Evolutionary conservation across 176 grass and related monocot genomes (phyloP).

Genomic region (Olyra latifolia): DNA sequence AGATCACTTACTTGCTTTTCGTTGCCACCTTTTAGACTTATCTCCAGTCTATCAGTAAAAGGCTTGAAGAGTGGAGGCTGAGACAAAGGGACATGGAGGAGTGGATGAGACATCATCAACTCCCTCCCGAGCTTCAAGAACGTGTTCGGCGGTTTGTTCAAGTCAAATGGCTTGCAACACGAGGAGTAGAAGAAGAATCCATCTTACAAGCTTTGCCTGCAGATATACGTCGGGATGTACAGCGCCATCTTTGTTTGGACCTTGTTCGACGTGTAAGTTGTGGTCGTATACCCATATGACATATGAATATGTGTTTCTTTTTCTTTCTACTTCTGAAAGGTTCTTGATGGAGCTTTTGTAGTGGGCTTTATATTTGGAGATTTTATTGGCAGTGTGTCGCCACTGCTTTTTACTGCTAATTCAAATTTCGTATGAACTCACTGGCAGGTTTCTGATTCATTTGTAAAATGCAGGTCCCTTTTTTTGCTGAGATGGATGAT

Average conservation of each 20-base stretch:
- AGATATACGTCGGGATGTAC: conserved; percentile 88
- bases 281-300: not conserved
- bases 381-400: not conserved
- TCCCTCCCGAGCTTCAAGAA: conserved; percentile 64
- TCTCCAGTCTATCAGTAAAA: conserved; percentile 77
- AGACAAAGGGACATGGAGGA: conserved; percentile 82
- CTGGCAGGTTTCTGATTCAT: not conserved
- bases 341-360: not conserved
- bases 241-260: conserved; percentile 91
- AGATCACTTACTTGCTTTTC: not conserved
- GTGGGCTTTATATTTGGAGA: not conserved
- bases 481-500: conserved; percentile 91
- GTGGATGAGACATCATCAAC: conserved; percentile 91
- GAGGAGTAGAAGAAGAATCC: conserved; percentile 87
- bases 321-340: not conserved
- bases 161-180: conserved; percentile 90
- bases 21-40: conserved; percentile 62
- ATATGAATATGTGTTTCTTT: conserved; percentile 1
- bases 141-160: conserved; percentile 89
- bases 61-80: conserved; percentile 82
- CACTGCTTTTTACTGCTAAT: not conserved
- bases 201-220: conserved; percentile 81
- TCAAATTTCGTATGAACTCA: not conserved
- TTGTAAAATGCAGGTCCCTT: conserved; percentile 66
- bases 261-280: conserved; percentile 88